phyloP scores from a whole-genome alignment of 164 flowering plant species.

The Cinnamomum micranthum region DNA sequence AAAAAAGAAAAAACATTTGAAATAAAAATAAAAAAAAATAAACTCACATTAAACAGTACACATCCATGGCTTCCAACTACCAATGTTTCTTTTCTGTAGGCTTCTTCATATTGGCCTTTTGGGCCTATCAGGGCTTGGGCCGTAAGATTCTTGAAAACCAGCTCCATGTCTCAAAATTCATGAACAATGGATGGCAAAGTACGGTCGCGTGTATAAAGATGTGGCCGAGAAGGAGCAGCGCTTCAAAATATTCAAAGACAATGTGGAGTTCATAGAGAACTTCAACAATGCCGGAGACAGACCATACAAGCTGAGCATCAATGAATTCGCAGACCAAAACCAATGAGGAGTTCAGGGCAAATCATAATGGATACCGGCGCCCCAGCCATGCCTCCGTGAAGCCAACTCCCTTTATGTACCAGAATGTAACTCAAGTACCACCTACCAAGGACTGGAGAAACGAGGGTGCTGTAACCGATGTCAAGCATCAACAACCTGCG shows the following conservation, averaged over 20 bases:
- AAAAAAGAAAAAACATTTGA: too few relatives aligned
- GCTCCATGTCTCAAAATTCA: too few relatives aligned
- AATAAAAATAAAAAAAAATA: neutral
- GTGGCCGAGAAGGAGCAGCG: too few relatives aligned
- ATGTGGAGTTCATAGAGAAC: conserved; percentile 12
- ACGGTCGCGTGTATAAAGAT: too few relatives aligned
- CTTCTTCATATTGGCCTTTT: too few relatives aligned
- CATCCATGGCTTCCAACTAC: neutral
- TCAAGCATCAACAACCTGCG: neutral
- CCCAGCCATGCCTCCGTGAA: neutral
- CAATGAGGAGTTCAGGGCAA: conserved; percentile 25
- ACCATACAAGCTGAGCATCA: neutral
- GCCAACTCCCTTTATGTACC: conserved; percentile 6
- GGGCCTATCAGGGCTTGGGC: too few relatives aligned
- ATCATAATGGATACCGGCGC: conserved; percentile 17
- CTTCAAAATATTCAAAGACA: too few relatives aligned
- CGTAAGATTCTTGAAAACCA: too few relatives aligned
- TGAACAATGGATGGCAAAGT: too few relatives aligned
- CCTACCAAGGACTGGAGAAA: conserved; percentile 33
- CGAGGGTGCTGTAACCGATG: conserved; percentile 15
- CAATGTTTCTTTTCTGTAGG: neutral
- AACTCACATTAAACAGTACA: neutral
- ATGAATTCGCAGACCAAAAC: neutral
- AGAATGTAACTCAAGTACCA: conserved; percentile 1
- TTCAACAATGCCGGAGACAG: conserved; percentile 16